phyloP scores from a whole-genome alignment of 2,329 filamentous ascomycete genomes.

The Fusarium chuoi region DNA sequence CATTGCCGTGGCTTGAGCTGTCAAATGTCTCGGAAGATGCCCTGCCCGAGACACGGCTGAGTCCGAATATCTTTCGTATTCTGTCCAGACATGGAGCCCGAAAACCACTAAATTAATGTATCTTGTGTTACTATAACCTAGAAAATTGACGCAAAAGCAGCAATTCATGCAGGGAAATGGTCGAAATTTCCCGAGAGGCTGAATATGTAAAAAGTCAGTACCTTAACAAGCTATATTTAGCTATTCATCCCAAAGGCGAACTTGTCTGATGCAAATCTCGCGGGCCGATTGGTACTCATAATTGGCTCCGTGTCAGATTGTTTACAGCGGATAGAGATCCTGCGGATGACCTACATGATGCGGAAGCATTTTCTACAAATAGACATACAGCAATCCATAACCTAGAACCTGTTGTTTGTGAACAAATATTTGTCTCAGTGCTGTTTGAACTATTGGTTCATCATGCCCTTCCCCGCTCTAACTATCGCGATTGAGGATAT shows the following conservation, averaged over 20 bases:
- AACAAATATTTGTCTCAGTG: accelerated
- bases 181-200: neutral
- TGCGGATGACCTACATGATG: neutral
- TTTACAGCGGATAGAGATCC: no score
- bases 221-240: accelerated
- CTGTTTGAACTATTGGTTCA: accelerated
- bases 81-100: neutral
- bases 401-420: accelerated
- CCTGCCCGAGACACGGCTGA: neutral
- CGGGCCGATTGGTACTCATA: no score
- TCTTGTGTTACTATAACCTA: neutral
- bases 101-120: accelerated
- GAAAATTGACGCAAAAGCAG: accelerated
- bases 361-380: accelerated
- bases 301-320: no score
- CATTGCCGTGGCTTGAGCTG: neutral
- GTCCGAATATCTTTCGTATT: no score
- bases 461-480: accelerated
- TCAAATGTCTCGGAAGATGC: neutral
- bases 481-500: accelerated
- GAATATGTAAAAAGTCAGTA: accelerated
- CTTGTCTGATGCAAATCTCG: no score
- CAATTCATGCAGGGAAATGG: neutral
- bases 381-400: accelerated
- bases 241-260: no score